Evolutionary conservation across 2,329 filamentous ascomycete species (phyloP).

Genomic region (Paramyrothecium sp.): DNA sequence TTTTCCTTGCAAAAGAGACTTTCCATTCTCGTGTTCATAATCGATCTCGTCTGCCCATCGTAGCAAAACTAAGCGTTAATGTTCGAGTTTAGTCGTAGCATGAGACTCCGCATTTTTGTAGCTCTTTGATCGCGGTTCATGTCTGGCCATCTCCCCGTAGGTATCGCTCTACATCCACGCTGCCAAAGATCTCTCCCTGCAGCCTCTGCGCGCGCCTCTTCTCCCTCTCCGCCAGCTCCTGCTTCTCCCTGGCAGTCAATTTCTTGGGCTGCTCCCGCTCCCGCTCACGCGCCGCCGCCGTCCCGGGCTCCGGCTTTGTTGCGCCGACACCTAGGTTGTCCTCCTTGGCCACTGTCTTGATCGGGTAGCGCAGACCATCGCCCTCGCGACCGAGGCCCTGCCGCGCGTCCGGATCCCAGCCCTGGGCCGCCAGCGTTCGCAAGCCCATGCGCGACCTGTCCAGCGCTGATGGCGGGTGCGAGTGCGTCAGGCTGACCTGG

Average conservation of each 20-base stretch:
- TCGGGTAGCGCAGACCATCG: constrained; percentile 72
- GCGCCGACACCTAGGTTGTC: constrained; percentile 74
- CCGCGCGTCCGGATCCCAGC: constrained; percentile 74
- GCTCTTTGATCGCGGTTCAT: no score
- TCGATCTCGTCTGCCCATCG: no score
- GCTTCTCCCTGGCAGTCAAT: constrained; percentile 69
- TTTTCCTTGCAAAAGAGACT: no score
- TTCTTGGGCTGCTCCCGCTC: constrained; percentile 44
- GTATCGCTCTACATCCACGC: constrained; percentile 75
- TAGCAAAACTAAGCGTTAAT: no score
- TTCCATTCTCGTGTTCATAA: no score
- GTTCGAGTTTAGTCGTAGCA: no score
- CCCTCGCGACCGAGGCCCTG: constrained; percentile 69
- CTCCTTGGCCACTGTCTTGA: constrained; percentile 71
- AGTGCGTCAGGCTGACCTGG: constrained; percentile 67
- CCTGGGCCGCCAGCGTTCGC: constrained; percentile 61
- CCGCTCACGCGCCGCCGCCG: constrained; percentile 35
- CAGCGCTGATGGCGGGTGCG: constrained; percentile 69
- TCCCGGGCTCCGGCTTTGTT: constrained; percentile 6
- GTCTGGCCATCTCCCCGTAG: constrained; percentile 44
- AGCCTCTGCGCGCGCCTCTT: constrained; percentile 63
- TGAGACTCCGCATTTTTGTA: no score
- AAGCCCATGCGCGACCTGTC: constrained; percentile 71
- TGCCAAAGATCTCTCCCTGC: constrained; percentile 69
- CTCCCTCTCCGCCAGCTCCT: constrained; percentile 59